Percentiles rank a stretch among this genome's conserved stretches.
phyloP scores from a whole-genome alignment of 2,329 filamentous ascomycete species.

The Pseudogymnoascus sp. region DNA sequence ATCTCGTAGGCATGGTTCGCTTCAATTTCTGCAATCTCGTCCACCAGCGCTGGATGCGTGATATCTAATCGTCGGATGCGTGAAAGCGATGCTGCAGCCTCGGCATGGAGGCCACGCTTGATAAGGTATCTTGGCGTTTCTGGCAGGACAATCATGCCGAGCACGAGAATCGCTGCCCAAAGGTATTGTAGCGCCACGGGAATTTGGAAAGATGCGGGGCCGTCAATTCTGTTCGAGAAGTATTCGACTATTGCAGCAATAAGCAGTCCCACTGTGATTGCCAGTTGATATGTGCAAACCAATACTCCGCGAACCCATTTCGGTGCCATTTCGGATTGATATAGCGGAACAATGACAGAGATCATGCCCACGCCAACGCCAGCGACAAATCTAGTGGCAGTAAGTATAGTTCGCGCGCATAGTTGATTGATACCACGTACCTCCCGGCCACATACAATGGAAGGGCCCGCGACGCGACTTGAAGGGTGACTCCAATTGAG shows the following conservation, averaged over 20 bases:
- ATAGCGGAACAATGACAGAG: constrained; percentile 32
- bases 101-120: constrained; percentile 27
- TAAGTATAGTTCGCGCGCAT: constrained; percentile 22
- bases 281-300: constrained; percentile 38
- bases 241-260: constrained; percentile 39
- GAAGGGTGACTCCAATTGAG: constrained; percentile 63
- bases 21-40: constrained; percentile 68
- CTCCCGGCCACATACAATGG: constrained; percentile 54
- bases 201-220: constrained; percentile 32
- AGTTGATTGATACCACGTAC: constrained; percentile 31
- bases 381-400: constrained; percentile 39
- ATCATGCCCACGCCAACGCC: constrained; percentile 36
- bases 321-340: constrained; percentile 20
- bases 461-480: constrained; percentile 56
- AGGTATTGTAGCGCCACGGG: constrained; percentile 37
- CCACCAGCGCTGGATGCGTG: constrained; percentile 63
- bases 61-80: constrained; percentile 62
- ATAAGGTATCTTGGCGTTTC: constrained; percentile 33
- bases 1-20: constrained; percentile 71
- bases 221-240: constrained; percentile 28
- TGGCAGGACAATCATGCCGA: constrained; percentile 32
- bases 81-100: constrained; percentile 26
- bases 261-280: constrained; percentile 39
- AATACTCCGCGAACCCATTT: constrained; percentile 37
- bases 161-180: constrained; percentile 31